These are phyloP conservation scores for Entoloma clypeatum DNA, from an alignment of 1,284 basidiomycete species.

Conservation along the genomic window DNA sequence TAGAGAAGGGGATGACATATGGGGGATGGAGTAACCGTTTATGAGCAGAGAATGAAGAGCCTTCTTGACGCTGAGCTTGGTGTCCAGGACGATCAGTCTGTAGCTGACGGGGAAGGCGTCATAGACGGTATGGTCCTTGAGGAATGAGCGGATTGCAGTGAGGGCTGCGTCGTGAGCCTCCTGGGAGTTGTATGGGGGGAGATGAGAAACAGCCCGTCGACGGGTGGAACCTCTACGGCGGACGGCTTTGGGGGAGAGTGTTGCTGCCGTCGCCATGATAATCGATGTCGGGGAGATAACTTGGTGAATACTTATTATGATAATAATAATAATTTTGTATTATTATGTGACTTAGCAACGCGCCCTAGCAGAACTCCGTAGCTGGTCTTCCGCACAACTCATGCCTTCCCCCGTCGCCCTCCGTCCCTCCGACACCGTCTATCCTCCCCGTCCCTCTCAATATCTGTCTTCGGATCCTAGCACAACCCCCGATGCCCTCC, in stretches of 20 bases:
- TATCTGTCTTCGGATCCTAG: conserved; percentile 26
- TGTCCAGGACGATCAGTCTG: conserved; percentile 94
- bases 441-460: conserved; percentile 16
- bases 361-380: no score
- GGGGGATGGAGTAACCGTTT: conserved; percentile 57
- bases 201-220: conserved; percentile 54
- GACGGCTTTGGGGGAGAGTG: conserved; percentile 31
- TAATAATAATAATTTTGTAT: no score
- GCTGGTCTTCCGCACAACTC: no score
- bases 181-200: conserved; percentile 47
- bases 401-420: no score
- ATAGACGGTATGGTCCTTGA: conserved; percentile 85
- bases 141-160: conserved; percentile 74
- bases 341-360: no score
- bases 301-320: no score
- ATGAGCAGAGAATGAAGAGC: conserved; percentile 85
- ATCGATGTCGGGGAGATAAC: not conserved
- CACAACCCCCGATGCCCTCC: conserved; percentile 52
- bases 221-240: conserved; percentile 40
- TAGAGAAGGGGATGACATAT: conserved; percentile 5
- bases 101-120: conserved; percentile 97
- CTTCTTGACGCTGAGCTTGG: conserved; percentile 90
- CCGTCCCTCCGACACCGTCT: no score
- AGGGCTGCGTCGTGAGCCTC: conserved; percentile 76
- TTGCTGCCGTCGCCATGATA: conserved; percentile 18